These are phyloP conservation scores for Mycena sp. DNA, from an alignment of 1,284 basidiomycete species.

Conservation along the genomic window DNA sequence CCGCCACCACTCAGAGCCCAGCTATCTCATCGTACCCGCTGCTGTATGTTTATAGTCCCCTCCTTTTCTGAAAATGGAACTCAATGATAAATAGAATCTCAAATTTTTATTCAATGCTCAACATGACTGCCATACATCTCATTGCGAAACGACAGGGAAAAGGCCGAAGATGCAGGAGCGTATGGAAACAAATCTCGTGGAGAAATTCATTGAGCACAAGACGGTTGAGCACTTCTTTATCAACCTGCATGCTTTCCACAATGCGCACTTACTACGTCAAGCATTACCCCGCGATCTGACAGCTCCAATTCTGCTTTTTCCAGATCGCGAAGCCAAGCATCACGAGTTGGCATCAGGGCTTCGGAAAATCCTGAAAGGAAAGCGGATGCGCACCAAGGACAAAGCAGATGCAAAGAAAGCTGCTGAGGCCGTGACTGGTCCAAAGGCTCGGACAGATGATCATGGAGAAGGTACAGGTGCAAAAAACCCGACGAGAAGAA, in stretches of 20 bases:
- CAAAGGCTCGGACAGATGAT: no score
- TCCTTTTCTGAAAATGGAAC: neutral
- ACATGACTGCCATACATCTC: conserved; percentile 31
- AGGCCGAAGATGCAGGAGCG: conserved; percentile 31
- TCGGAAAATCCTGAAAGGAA: neutral
- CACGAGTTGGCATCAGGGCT: conserved; percentile 9
- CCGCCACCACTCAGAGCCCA: conserved; percentile 13
- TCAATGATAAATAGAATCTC: conserved; percentile 27
- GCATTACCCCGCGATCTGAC: conserved; percentile 53
- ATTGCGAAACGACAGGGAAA: conserved; percentile 27
- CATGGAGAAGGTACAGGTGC: no score
- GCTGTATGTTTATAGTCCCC: conserved; percentile 11
- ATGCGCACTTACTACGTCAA: conserved; percentile 31
- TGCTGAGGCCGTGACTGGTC: no score
- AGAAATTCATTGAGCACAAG: conserved; percentile 29
- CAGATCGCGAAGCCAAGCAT: conserved; percentile 15
- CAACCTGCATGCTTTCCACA: conserved; percentile 36
- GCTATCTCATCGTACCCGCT: conserved; percentile 7
- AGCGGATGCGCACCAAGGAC: neutral
- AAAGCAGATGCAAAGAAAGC: neutral
- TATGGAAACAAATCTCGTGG: conserved; percentile 6
- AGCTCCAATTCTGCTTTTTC: conserved; percentile 41
- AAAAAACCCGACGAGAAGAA: no score
- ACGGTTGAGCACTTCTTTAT: conserved; percentile 29
- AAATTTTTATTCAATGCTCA: conserved; percentile 33